A percentile compares a stretch with the other conserved stretches of the same genome.
These are phyloP conservation scores for Xenosphaeropsis pyriputrescens DNA, from an alignment of 2,329 filamentous ascomycete species.

Conservation along the genomic window DNA sequence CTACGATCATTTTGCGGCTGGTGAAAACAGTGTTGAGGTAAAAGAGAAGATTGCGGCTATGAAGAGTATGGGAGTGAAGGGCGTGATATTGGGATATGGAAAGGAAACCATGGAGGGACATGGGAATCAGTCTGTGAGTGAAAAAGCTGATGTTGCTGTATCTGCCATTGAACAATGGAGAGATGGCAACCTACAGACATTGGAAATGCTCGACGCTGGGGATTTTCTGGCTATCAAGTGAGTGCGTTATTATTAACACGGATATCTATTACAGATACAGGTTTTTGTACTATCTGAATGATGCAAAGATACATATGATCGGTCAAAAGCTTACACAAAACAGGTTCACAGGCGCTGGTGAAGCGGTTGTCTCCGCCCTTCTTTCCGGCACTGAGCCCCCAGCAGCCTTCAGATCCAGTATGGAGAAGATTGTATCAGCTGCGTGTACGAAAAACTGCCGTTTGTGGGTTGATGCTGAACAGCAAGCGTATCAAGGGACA, in stretches of 20 bases:
- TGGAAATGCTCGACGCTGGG: slow-evolving; percentile 34
- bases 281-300: no score
- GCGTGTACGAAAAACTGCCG: slow-evolving; percentile 57
- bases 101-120: slow-evolving; percentile 31
- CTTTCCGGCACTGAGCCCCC: slow-evolving; percentile 46
- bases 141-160: slow-evolving; percentile 44
- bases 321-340: neutral
- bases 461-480: slow-evolving; percentile 68
- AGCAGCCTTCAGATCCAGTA: slow-evolving; percentile 31
- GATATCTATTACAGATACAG: neutral
- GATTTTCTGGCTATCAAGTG: slow-evolving; percentile 40
- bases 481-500: slow-evolving; percentile 61
- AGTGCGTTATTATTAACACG: slow-evolving; percentile 4
- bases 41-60: slow-evolving; percentile 46
- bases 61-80: slow-evolving; percentile 63
- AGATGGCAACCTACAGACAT: slow-evolving; percentile 57
- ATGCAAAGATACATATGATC: no score
- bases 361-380: slow-evolving; percentile 53
- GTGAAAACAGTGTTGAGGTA: slow-evolving; percentile 58
- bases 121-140: slow-evolving; percentile 26
- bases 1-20: slow-evolving; percentile 84
- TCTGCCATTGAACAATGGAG: slow-evolving; percentile 36
- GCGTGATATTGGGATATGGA: slow-evolving; percentile 75
- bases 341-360: slow-evolving; percentile 70
- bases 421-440: slow-evolving; percentile 47